Percentiles rank a stretch among this genome's conserved stretches.
phyloP scores from a whole-genome alignment of 805 yeast genomes.

The Myxozyma mucilagina region DNA sequence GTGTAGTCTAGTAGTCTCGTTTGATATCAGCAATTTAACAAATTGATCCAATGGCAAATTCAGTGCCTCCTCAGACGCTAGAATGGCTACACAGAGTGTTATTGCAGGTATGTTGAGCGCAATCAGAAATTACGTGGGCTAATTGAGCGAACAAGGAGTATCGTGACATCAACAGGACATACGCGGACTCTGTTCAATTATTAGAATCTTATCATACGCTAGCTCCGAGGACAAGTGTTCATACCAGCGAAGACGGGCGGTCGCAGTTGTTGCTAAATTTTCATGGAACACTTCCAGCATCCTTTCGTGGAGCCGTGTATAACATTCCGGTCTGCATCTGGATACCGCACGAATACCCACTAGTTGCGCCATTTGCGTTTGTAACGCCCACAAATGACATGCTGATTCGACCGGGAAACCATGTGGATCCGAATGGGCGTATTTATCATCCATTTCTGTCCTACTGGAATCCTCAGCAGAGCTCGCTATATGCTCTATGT shows the following conservation, averaged over 20 bases:
- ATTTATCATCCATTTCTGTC: constrained; percentile 68
- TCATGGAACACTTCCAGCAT: constrained; percentile 55
- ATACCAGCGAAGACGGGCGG: constrained; percentile 55
- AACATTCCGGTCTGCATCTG: constrained; percentile 68
- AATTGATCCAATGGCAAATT: constrained; percentile 28
- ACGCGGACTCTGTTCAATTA: constrained; percentile 60
- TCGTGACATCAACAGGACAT: constrained; percentile 38
- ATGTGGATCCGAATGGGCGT: constrained; percentile 69
- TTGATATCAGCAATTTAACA: neutral
- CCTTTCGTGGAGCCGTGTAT: constrained; percentile 38
- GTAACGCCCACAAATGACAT: constrained; percentile 55
- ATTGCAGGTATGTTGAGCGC: constrained; percentile 44
- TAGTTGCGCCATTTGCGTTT: constrained; percentile 63
- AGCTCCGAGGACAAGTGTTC: constrained; percentile 68
- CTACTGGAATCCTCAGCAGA: constrained; percentile 51
- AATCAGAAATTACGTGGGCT: neutral
- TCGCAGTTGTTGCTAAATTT: constrained; percentile 62
- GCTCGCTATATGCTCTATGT: constrained; percentile 41
- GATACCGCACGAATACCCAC: constrained; percentile 75
- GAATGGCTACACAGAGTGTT: constrained; percentile 62
- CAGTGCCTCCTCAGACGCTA: constrained; percentile 47
- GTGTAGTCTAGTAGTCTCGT: no score
- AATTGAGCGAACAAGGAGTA: constrained; percentile 15
- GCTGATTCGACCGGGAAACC: constrained; percentile 58
- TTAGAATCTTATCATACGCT: constrained; percentile 55